Evolutionary conservation across 148 eudicot species (phyloP), one percentile per base, ranked within the genome.

Genomic region (Heliosperma pusillum): DNA sequence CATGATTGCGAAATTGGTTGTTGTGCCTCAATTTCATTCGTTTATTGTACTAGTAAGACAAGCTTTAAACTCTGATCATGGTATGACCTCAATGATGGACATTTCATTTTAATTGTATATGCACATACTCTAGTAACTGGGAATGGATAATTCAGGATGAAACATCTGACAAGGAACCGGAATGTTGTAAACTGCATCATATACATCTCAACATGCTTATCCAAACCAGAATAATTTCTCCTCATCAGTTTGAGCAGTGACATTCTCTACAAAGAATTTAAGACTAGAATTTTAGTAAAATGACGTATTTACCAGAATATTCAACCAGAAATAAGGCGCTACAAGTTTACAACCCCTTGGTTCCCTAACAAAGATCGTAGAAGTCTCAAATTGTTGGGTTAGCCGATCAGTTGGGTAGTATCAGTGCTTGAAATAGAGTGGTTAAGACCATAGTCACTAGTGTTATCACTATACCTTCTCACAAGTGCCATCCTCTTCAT

Each of bases 391-490:
- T 55, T 25, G 42, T 15, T 53, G n/a, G 13, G 74, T 55, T 55
- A 56, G 40, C 40, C 16, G n/a, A 52, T 71, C 25, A 53, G 79
- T 42, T 75, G 79, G 73, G 74, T 81, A 17, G 72, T 66, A 65
- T 76, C 76, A 20, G 74, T 66, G 71, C 87, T 84, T 5, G 87
- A 84, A 61, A 58, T 70, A 20, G 87, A 84, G 21, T 78, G 82
- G 30, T 73, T 70, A 50, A 84, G 79, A n/a, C 84, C 87, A 79
- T 81, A 84, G 17, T 84, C 87, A 66, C 87, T 84, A 68, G 84
- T 79, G 22, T 73, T 84, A 7, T 75, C 86, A 30, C 86, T 81
- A 25, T 81, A 78, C 59, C 75, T 78, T 44, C 76, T 59, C 27
- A 70, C 69, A 13, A 77, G n/a, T 44, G 82, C 79, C 81, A 79